phyloP scores from a whole-genome alignment of 2,329 filamentous ascomycete genomes.

The Xylariaceae sp. region DNA sequence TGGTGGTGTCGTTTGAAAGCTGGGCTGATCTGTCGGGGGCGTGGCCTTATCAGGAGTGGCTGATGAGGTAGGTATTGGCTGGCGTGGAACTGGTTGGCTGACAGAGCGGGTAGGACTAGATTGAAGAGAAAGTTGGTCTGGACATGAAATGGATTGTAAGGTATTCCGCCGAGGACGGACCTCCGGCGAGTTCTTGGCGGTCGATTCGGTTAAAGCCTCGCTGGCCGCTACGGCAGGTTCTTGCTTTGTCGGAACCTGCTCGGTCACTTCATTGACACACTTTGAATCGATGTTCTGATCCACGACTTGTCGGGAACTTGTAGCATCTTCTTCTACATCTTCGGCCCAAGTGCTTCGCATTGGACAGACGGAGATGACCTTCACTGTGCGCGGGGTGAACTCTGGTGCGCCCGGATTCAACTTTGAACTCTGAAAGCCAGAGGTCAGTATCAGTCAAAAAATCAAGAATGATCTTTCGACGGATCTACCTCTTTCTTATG shows the following conservation, averaged over 20 bases:
- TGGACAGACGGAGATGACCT: conserved; percentile 14
- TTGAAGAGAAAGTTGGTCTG: conserved; percentile 21
- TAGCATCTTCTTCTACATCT: conserved; percentile 24
- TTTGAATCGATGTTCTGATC: conserved; percentile 14
- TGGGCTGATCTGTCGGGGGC: neutral
- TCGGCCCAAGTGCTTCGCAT: conserved; percentile 28
- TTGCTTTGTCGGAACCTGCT: too few species aligned
- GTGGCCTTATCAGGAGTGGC: neutral
- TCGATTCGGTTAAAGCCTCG: too few species aligned
- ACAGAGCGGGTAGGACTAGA: conserved; percentile 25
- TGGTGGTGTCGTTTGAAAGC: neutral
- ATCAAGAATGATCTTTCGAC: conserved; percentile 36
- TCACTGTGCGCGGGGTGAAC: conserved; percentile 44
- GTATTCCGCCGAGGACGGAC: conserved; percentile 26
- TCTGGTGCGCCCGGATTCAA: conserved; percentile 54
- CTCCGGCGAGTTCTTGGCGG: conserved; percentile 13
- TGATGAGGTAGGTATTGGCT: conserved; percentile 6
- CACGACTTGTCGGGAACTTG: conserved; percentile 6
- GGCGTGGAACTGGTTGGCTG: conserved; percentile 24
- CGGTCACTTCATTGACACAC: too few species aligned
- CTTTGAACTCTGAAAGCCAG: conserved; percentile 44
- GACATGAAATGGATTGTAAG: conserved; percentile 26
- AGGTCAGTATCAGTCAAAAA: conserved; percentile 43
- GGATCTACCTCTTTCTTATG: conserved; percentile 50
- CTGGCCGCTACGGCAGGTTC: conserved; percentile 9